Conservation (phyloP, 305 asterid genomes). For the Solanum hybrid region DNA sequence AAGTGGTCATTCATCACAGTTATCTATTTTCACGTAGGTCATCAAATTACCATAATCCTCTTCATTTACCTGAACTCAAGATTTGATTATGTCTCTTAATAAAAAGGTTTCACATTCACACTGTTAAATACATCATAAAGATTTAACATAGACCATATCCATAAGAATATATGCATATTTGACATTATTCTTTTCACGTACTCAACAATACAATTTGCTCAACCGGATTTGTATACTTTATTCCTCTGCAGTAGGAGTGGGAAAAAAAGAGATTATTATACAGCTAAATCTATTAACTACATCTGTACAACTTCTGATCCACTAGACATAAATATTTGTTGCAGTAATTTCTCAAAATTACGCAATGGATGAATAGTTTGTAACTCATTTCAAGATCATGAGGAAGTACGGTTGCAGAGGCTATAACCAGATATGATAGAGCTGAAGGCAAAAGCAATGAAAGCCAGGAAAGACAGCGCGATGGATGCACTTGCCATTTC, state of each 20-base stretch:
- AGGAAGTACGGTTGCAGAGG: constrained; percentile 32
- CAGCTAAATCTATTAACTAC: not conserved
- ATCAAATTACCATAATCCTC: too few species aligned
- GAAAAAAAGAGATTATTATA: not conserved
- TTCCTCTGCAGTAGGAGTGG: not conserved
- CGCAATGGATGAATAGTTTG: not conserved
- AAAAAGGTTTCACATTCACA: not conserved
- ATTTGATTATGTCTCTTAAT: not conserved
- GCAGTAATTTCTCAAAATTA: not conserved
- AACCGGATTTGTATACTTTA: not conserved
- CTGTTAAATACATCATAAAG: not conserved
- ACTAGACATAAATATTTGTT: not conserved
- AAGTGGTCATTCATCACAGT: not conserved
- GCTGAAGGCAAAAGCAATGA: constrained; percentile 46
- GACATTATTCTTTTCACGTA: not conserved
- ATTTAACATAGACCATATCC: not conserved
- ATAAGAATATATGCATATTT: not conserved
- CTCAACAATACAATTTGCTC: not conserved
- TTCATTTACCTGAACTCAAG: not conserved
- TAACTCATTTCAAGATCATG: constrained; percentile 10
- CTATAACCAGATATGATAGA: constrained; percentile 47
- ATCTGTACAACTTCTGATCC: constrained; percentile 22
- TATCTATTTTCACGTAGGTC: too few species aligned
- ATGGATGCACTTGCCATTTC: constrained; percentile 64
- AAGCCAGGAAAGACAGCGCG: constrained; percentile 52